These are phyloP conservation scores for Sporothrix phasma DNA, from an alignment of 2,329 filamentous ascomycete genomes.

Conservation along the genomic window DNA sequence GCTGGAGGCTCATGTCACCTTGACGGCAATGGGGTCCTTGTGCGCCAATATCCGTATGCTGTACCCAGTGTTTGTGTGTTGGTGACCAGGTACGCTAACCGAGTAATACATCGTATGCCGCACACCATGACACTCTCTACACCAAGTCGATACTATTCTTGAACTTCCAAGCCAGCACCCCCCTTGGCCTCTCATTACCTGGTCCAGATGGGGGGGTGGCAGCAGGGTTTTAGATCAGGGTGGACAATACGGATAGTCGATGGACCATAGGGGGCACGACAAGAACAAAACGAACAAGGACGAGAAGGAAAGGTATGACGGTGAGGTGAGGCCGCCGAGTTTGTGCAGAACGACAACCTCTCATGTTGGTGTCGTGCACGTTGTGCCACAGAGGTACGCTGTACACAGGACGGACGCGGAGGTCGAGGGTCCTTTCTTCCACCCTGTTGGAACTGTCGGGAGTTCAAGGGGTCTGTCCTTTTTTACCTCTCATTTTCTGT, in stretches of 20 bases:
- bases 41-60: not conserved
- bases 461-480: not conserved
- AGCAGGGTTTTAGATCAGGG: not conserved
- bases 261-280: not conserved
- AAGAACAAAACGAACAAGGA: not conserved
- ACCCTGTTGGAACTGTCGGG: not conserved
- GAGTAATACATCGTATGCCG: too few species aligned
- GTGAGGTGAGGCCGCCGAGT: not conserved
- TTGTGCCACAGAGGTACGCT: not conserved
- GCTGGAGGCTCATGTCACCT: too few species aligned
- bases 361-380: not conserved
- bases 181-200: not conserved
- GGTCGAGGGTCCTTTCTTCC: not conserved
- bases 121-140: too few species aligned
- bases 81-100: not conserved
- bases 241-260: not conserved
- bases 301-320: not conserved
- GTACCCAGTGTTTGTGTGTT: not conserved
- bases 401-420: not conserved
- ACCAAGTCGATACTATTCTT: not conserved
- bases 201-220: too few species aligned
- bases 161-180: too few species aligned
- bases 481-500: not conserved
- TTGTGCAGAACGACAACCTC: not conserved
- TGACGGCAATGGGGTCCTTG: not conserved